Evolutionary conservation across 495 filamentous ascomycete genomes (phyloP), one percentile per base, ranked within the genome.

Genomic region (Trichoderma gamsii): DNA sequence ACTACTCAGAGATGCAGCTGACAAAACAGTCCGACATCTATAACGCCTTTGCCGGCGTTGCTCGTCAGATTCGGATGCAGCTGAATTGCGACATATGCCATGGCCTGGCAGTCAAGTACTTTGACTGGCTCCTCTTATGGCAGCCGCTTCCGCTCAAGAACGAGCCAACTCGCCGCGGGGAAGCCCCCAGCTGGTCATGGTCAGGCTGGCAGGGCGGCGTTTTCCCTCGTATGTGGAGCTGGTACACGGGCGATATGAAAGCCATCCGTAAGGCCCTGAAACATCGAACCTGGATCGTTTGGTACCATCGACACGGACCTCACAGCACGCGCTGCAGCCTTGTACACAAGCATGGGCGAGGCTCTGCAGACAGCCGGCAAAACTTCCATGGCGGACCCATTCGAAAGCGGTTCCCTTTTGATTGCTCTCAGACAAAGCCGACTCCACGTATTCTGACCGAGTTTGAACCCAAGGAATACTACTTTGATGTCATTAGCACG

Each of bases 101-200:
- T 27, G 70, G 71, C 12, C 23, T 72, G 0, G 69, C 71, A 16
- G 67, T 67, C 11, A 38, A 18, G 32, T 72, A 67, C 52, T 72
- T 72, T 46, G 69, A 72, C 71, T 72, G 69, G 69, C 71, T 70
- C 41, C 70, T 73, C 11, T 70, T 73, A 16, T 73, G 71, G 71
- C n/a, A 67, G 15, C 70, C 71, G n/a, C 15, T 71, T 11, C 70
- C 71, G n/a, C 15, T 71, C 5, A 32, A 29, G 13, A 18, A 32
- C 18, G 61, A 64, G 23, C 41, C 29, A 16, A 61, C 65, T 25
- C 69, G 70, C 41, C 65, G 25, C 4, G 46, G 66, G 18, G n/a
- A 16, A 15, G 66, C 67, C 1, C 65, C 71, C 1, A 73, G 71
- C 38, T 73, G 71, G 71, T 73, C 70, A 8, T 73, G 71, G 71